Evolutionary conservation across 257 asterid species (phyloP).

Genomic region (Solanum bulbocastanum): DNA sequence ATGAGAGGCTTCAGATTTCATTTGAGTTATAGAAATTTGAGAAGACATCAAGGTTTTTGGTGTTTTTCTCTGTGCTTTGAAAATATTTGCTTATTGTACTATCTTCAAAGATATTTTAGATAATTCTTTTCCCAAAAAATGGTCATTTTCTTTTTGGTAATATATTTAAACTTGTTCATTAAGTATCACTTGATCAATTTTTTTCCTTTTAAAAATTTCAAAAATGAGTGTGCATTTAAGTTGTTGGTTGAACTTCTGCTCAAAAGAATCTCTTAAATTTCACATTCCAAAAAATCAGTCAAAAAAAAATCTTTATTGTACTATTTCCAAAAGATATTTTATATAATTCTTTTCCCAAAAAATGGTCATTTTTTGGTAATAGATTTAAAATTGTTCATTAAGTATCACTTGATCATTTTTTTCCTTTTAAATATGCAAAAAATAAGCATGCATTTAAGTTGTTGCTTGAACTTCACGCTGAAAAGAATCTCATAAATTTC

Average conservation of each 20-base stretch:
- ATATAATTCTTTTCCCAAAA: not conserved
- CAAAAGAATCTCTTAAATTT: too few species aligned
- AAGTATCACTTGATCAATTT: not conserved
- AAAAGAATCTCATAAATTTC: not conserved
- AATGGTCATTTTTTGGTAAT: not conserved
- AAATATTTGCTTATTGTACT: not conserved
- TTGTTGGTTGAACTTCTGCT: too few species aligned
- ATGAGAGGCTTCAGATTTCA: not conserved
- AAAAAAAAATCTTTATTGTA: not conserved
- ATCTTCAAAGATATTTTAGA: not conserved
- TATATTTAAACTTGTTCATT: too few species aligned
- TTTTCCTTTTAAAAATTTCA: not conserved
- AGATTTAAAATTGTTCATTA: not conserved
- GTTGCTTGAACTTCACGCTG: not conserved
- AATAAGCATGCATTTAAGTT: not conserved
- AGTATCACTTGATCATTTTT: not conserved
- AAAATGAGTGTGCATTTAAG: too few species aligned
- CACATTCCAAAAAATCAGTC: too few species aligned
- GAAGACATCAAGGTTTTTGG: not conserved
- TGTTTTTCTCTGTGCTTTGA: not conserved
- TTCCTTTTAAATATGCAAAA: not conserved
- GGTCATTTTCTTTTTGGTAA: not conserved
- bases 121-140: too few species aligned
- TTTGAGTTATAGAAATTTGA: not conserved
- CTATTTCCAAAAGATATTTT: not conserved